These are phyloP conservation scores for Macrolepiota dolichaula DNA, from an alignment of 768 basidiomycete genomes.

Conservation along the genomic window DNA sequence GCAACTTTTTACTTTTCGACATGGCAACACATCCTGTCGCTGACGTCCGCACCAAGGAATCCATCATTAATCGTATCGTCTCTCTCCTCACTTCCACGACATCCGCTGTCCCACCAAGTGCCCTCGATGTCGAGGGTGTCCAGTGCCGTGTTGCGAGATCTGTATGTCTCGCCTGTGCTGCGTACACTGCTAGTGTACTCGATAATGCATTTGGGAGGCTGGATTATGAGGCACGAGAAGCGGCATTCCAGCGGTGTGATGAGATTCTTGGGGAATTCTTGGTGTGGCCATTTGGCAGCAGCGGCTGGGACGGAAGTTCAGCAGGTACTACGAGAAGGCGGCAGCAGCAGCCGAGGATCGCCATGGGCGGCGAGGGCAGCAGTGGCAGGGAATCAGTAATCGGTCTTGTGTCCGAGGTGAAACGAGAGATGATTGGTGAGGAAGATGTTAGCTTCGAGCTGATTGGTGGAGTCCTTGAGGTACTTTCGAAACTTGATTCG, in stretches of 20 bases:
- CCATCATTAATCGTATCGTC: conserved; percentile 72
- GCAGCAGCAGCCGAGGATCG: conserved; percentile 45
- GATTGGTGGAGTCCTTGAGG: conserved; percentile 89
- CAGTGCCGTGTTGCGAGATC: conserved; percentile 80
- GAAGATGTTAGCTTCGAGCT: conserved; percentile 90
- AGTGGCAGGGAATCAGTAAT: conserved; percentile 61
- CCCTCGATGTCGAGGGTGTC: conserved; percentile 73
- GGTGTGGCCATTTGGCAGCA: conserved; percentile 79
- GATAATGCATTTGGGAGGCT: conserved; percentile 91
- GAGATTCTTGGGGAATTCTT: conserved; percentile 92
- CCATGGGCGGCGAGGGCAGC: conserved; percentile 39
- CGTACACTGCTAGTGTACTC: conserved; percentile 92
- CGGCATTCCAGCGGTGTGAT: conserved; percentile 89
- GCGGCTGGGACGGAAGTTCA: background rate
- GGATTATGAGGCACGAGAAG: conserved; percentile 90
- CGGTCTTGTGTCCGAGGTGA: conserved; percentile 62
- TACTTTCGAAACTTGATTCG: conserved; percentile 89
- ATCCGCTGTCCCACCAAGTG: conserved; percentile 69
- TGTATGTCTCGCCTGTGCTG: conserved; percentile 84
- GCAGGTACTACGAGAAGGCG: conserved; percentile 18
- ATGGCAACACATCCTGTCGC: conserved; percentile 99
- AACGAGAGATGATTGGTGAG: conserved; percentile 39
- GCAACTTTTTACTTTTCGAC: conserved; percentile 97
- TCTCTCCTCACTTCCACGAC: conserved; percentile 81
- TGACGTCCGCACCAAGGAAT: conserved; percentile 87